A percentile compares a stretch with the other conserved stretches of the same genome.
phyloP scores from a whole-genome alignment of 495 filamentous ascomycete species.

The Lichenothelia convexa region DNA sequence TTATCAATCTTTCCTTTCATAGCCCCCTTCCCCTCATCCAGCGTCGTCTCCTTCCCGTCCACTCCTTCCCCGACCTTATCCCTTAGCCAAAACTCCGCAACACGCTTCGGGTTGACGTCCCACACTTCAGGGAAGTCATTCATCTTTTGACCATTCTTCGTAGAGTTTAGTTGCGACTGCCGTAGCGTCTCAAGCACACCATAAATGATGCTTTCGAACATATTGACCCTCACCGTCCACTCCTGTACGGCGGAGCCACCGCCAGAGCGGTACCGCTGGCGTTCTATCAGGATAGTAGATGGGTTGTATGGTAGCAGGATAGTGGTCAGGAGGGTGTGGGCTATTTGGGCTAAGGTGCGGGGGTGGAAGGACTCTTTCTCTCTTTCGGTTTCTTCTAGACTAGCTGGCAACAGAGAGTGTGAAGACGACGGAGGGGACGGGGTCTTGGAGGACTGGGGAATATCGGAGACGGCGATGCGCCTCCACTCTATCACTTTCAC shows the following conservation, averaged over 20 bases:
- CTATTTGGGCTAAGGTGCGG: constrained; percentile 34
- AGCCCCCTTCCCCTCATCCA: neutral
- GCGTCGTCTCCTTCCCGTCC: constrained; percentile 2
- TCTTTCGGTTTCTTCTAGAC: neutral
- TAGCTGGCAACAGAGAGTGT: constrained; percentile 1
- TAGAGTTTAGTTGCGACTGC: neutral
- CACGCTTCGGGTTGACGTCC: constrained; percentile 17
- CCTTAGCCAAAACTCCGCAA: constrained; percentile 17
- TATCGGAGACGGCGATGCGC: constrained; percentile 13
- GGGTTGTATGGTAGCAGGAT: constrained; percentile 35
- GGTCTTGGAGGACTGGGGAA: constrained; percentile 3
- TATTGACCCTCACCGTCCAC: constrained; percentile 83
- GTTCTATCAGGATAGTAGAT: constrained; percentile 68
- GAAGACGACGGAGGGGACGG: neutral
- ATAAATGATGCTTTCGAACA: constrained; percentile 78
- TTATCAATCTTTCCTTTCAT: constrained; percentile 28
- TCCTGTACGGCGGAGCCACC: constrained; percentile 50
- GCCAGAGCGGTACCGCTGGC: constrained; percentile 65
- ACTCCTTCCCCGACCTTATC: constrained; percentile 6
- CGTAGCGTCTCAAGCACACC: constrained; percentile 46
- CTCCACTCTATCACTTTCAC: constrained; percentile 21
- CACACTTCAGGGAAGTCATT: constrained; percentile 4
- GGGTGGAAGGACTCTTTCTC: constrained; percentile 34
- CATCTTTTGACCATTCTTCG: neutral
- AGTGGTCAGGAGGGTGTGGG: constrained; percentile 39